Conservation (phyloP, 2,329 filamentous ascomycete species). For the Emericellopsis atlantica region DNA sequence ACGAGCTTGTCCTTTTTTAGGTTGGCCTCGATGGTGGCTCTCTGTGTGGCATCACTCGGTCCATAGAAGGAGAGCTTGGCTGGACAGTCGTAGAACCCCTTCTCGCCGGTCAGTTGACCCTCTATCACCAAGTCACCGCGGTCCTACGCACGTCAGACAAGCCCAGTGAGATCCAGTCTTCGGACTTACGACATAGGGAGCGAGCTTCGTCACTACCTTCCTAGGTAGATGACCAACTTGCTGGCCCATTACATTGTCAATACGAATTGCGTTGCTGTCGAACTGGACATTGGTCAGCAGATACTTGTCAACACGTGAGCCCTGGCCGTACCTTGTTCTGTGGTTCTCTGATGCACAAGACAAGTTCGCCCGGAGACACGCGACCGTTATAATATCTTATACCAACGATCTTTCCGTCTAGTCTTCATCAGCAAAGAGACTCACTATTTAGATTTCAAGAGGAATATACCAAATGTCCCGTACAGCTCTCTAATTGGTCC, state of each 20-base stretch:
- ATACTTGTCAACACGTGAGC: neutral
- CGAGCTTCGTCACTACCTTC: constrained; percentile 55
- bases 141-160: constrained; percentile 30
- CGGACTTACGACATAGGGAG: constrained; percentile 51
- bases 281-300: constrained; percentile 22
- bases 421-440: neutral
- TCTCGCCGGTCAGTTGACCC: constrained; percentile 53
- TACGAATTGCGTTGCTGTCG: constrained; percentile 64
- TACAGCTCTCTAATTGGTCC: constrained; percentile 30
- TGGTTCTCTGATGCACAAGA: constrained; percentile 53
- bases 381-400: constrained; percentile 49
- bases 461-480: constrained; percentile 26
- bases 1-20: constrained; percentile 57
- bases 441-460: neutral
- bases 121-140: constrained; percentile 50
- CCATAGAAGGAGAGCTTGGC: constrained; percentile 59
- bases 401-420: constrained; percentile 36
- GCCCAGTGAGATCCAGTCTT: neutral
- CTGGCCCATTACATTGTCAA: constrained; percentile 60
- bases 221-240: constrained; percentile 74
- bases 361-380: constrained; percentile 49
- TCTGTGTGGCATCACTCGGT: constrained; percentile 38
- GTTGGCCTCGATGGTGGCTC: constrained; percentile 40
- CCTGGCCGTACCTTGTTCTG: constrained; percentile 34
- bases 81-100: constrained; percentile 59